A percentile compares a stretch with the other conserved stretches of the same genome.
These are phyloP conservation scores for Aspergillus versicolor DNA, from an alignment of 2,329 filamentous ascomycete genomes.

Conservation along the genomic window DNA sequence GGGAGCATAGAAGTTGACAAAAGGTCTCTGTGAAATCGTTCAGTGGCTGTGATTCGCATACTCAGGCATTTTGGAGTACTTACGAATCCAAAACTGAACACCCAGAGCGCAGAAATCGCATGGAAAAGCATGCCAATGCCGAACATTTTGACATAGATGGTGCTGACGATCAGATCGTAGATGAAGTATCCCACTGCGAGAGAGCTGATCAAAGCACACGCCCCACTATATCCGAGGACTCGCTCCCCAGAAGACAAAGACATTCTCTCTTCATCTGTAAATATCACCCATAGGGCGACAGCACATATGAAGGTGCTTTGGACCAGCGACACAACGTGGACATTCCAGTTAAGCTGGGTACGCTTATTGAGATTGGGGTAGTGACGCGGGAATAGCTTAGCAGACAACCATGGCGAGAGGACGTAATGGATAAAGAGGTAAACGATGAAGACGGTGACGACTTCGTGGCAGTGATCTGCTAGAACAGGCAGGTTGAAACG, in stretches of 20 bases:
- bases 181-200: conserved; percentile 65
- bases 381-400: conserved; percentile 52
- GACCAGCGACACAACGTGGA: conserved; percentile 63
- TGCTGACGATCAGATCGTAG: conserved; percentile 61
- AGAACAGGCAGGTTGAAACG: conserved; percentile 55
- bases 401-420: conserved; percentile 57
- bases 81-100: conserved; percentile 65
- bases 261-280: conserved; percentile 54
- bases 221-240: conserved; percentile 63
- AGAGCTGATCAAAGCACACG: conserved; percentile 57
- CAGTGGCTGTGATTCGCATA: neutral
- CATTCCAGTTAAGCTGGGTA: conserved; percentile 65
- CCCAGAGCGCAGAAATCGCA: conserved; percentile 59
- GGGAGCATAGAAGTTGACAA: conserved; percentile 64
- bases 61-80: conserved; percentile 35
- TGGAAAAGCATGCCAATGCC: conserved; percentile 63
- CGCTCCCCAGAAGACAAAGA: conserved; percentile 54
- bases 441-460: conserved; percentile 54
- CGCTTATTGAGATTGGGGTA: conserved; percentile 56
- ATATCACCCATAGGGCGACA: conserved; percentile 59
- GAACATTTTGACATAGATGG: conserved; percentile 56
- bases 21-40: conserved; percentile 55
- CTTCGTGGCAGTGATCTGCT: conserved; percentile 61
- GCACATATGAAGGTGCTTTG: conserved; percentile 58
- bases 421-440: conserved; percentile 57